Conservation (phyloP, 108 stramenopile genomes). For the Poteriospumella lacustris region DNA sequence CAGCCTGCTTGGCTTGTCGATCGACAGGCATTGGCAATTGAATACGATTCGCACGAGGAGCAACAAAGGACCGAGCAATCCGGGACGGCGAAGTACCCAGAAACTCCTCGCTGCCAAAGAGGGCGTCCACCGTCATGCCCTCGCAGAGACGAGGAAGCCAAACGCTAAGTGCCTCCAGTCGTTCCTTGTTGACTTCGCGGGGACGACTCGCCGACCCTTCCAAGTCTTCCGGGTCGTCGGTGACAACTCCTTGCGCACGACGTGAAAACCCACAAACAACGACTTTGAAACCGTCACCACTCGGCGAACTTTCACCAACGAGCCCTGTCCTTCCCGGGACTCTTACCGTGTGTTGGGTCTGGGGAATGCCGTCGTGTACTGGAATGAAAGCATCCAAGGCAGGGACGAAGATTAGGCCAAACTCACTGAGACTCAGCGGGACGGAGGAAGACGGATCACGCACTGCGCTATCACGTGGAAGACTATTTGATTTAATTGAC, state of each 20-base stretch:
- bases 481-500: too few relatives aligned
- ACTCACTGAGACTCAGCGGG: too few relatives aligned
- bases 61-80: not conserved
- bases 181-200: not conserved
- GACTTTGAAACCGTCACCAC: not conserved
- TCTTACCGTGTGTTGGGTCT: not conserved
- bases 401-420: not conserved
- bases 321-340: not conserved
- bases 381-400: not conserved
- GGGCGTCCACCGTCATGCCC: not conserved
- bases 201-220: not conserved
- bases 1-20: not conserved
- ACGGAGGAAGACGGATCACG: too few relatives aligned
- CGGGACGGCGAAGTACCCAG: constrained; percentile 2
- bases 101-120: not conserved
- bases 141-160: too few relatives aligned
- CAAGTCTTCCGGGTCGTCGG: not conserved
- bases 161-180: too few relatives aligned
- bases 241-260: not conserved
- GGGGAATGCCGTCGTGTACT: not conserved
- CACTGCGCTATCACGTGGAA: too few relatives aligned
- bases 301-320: not conserved
- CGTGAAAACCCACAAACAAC: not conserved
- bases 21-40: not conserved
- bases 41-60: not conserved